Evolutionary conservation across 2,329 filamentous ascomycete species (phyloP), one percentile per base, ranked within the genome.

Genomic region (Knoxdaviesia proteae): DNA sequence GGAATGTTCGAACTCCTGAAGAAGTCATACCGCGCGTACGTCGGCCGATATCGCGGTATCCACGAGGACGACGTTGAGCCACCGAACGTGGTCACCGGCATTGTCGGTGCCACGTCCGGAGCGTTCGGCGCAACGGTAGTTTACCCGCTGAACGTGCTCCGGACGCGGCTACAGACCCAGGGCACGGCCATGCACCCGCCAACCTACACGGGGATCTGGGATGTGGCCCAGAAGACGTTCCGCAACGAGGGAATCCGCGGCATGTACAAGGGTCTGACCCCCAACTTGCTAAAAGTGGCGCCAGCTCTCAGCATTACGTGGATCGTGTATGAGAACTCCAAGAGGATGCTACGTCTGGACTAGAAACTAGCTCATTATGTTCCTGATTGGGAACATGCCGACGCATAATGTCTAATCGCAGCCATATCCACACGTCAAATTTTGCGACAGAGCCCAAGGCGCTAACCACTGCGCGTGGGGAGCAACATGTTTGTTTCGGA

Each of bases 1-100:
- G 84, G 84, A 49, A 94, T 84, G 0, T 98, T 96, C 54, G 90
- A 98, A 61, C 76, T 90, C 46, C 70, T 94, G 47, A 98, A 98
- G 61, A 74, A 72, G 40, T 68, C 68, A 6, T 75, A 92, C 48
- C 71, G 80, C 34, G 62, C 62, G 4, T 77, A 78, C 49, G 81
- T 84, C 53, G 81, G 84, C 8, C 75, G 72, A 45, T 61, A 68
- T 34, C 61, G 72, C 7, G 74, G 77, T 38, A 77, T 82, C 49
- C 78, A 84, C 52, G 83, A 94, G 57, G 84, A 93, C 49, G 84
- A 94, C 50, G 77, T 84, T 36, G 68, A 74, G 34, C 80, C 84
- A 6, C 81, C 79, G 47, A 90, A 88, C 48, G 76, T 94, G 51
- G 72, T 77, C 33, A 90, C 88, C 5, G 90, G 84, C 40, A 72